Percentiles rank a stretch among this genome's conserved stretches.
Evolutionary conservation across 257 asterid species (phyloP).

Genomic region (Capsicum rhomboideum): DNA sequence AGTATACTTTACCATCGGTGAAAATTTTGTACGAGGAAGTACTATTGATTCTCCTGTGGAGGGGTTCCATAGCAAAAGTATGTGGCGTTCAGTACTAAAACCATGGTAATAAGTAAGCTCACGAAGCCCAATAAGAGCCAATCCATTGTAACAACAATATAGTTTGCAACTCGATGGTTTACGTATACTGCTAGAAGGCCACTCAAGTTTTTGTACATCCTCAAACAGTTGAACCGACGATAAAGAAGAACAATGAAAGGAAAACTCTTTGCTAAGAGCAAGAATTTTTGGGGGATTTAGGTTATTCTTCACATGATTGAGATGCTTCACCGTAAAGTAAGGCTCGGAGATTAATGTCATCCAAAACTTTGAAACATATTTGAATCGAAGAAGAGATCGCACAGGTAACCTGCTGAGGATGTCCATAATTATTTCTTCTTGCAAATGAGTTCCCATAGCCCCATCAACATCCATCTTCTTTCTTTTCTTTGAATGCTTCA

Average conservation of each 20-base stretch:
- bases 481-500: not conserved
- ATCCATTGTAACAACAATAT: not conserved
- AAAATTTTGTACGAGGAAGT: not conserved
- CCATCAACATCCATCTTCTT: not conserved
- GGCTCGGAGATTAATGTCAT: not conserved
- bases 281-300: not conserved
- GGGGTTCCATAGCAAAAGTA: not conserved
- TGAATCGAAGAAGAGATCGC: slow-evolving; percentile 8
- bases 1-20: not conserved
- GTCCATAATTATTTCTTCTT: slow-evolving; percentile 4
- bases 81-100: not conserved
- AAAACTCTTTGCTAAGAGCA: not conserved
- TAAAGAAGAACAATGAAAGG: not conserved
- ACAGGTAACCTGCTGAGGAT: slow-evolving; percentile 8
- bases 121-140: not conserved
- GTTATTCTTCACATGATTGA: not conserved
- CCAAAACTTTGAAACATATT: slow-evolving; percentile 1
- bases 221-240: too few species aligned
- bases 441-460: not conserved
- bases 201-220: too few species aligned
- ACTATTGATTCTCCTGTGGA: not conserved
- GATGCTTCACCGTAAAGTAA: not conserved
- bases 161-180: too few species aligned
- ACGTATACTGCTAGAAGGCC: too few species aligned
- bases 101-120: too few species aligned